Conservation (phyloP, 1,139 yeast species). For the Suhomyces taliae region DNA sequence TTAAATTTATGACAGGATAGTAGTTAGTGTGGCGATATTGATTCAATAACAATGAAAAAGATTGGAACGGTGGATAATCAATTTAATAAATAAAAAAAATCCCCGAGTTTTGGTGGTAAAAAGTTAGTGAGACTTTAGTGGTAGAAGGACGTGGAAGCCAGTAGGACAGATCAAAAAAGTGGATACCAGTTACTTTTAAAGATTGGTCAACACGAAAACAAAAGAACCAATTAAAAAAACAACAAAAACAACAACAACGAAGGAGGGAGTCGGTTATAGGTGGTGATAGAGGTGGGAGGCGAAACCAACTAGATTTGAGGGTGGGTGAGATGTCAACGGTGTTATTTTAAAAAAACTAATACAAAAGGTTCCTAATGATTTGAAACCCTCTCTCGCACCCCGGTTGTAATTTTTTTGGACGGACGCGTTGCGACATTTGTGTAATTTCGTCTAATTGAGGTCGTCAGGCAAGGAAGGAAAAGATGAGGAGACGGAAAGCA, state of each 20-base stretch:
- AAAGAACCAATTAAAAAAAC: too few species aligned
- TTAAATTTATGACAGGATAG: not conserved
- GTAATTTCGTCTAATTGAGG: slow-evolving; percentile 11
- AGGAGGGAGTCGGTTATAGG: too few species aligned
- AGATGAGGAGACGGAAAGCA: not conserved
- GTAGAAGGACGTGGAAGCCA: too few species aligned
- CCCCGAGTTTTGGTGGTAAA: too few species aligned
- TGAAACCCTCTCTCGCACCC: not conserved
- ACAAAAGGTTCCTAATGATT: not conserved
- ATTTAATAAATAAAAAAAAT: too few species aligned
- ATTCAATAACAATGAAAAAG: not conserved
- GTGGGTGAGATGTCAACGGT: not conserved
- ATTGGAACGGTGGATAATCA: not conserved
- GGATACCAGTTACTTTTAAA: too few species aligned
- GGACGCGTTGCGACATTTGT: slow-evolving; percentile 10
- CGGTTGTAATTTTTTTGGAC: not conserved
- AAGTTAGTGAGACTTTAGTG: too few species aligned
- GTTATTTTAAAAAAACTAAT: not conserved
- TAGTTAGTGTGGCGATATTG: not conserved
- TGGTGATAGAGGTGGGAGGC: not conserved
- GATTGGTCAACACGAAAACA: too few species aligned
- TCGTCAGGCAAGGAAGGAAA: not conserved
- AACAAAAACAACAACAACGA: too few species aligned
- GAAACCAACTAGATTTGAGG: slow-evolving; percentile 1
- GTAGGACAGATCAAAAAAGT: too few species aligned